Percentiles rank a stretch among this genome's conserved stretches.
phyloP scores from a whole-genome alignment of 1,284 basidiomycete genomes.

The Mixia osmundae region DNA sequence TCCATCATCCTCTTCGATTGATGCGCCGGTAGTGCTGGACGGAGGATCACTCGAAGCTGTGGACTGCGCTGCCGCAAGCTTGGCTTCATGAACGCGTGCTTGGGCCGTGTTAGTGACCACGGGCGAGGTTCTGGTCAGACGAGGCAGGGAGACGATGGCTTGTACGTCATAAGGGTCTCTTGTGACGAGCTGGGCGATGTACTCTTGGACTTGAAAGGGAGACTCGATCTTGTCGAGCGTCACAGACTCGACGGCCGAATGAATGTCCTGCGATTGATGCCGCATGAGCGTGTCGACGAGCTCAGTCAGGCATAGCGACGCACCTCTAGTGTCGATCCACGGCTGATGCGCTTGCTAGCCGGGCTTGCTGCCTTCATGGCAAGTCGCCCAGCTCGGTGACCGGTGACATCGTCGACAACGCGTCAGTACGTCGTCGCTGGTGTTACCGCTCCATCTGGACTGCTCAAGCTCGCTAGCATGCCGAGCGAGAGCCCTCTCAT shows the following conservation, averaged over 20 bases:
- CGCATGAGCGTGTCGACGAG: too few relatives aligned
- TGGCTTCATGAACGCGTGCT: constrained; percentile 21
- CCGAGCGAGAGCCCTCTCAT: constrained; percentile 8
- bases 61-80: background rate
- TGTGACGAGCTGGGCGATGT: constrained; percentile 64
- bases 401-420: too few relatives aligned
- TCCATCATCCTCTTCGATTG: constrained; percentile 23
- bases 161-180: constrained; percentile 70
- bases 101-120: constrained; percentile 25
- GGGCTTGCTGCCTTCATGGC: too few relatives aligned
- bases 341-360: too few relatives aligned
- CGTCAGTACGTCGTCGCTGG: too few relatives aligned
- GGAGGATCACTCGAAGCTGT: background rate
- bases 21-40: constrained; percentile 1
- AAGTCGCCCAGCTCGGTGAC: too few relatives aligned
- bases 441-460: too few relatives aligned
- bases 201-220: constrained; percentile 85
- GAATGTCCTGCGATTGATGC: too few relatives aligned
- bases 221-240: constrained; percentile 40
- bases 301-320: too few relatives aligned
- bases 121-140: constrained; percentile 3
- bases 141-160: constrained; percentile 50
- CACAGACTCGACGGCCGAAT: too few relatives aligned
- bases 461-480: constrained; percentile 2
- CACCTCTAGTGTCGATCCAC: too few relatives aligned